These are phyloP conservation scores for Xylariaceae sp. DNA, from an alignment of 2,329 filamentous ascomycete species.

Conservation along the genomic window DNA sequence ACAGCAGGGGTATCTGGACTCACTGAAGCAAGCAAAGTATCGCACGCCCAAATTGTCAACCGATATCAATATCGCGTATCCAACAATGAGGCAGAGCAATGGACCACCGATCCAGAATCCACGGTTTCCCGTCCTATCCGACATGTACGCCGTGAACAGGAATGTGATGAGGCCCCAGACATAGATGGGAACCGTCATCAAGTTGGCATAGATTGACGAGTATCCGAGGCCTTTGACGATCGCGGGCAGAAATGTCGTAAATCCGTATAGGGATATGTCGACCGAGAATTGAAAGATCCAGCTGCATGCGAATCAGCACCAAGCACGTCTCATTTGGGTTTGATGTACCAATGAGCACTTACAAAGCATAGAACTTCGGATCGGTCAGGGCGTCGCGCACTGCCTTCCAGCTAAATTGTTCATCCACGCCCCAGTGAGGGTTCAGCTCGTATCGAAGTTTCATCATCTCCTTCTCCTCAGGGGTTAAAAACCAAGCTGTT, in stretches of 20 bases:
- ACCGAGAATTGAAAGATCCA: slow-evolving; percentile 28
- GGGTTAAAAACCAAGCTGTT: slow-evolving; percentile 25
- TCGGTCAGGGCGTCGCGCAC: slow-evolving; percentile 20
- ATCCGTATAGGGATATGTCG: slow-evolving; percentile 30
- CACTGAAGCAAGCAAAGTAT: slow-evolving; percentile 22
- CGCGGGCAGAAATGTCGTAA: slow-evolving; percentile 31
- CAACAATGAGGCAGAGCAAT: slow-evolving; percentile 23
- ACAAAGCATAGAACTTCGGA: slow-evolving; percentile 29
- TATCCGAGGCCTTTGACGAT: slow-evolving; percentile 32
- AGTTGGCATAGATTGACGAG: slow-evolving; percentile 28
- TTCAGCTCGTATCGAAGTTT: slow-evolving; percentile 20
- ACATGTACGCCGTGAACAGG: slow-evolving; percentile 20
- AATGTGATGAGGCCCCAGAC: slow-evolving; percentile 21
- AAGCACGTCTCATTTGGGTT: not conserved
- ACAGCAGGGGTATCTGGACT: not conserved
- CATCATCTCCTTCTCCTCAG: slow-evolving; percentile 23
- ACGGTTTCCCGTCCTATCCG: slow-evolving; percentile 20
- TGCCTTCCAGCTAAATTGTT: slow-evolving; percentile 21
- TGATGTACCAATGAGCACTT: not conserved
- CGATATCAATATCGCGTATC: slow-evolving; percentile 25
- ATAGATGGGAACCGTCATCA: slow-evolving; percentile 33
- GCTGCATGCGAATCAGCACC: not conserved
- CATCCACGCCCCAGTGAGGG: slow-evolving; percentile 22
- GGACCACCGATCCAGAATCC: slow-evolving; percentile 20
- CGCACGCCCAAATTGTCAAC: slow-evolving; percentile 25